These are phyloP conservation scores for Sordaria brevicollis DNA, from an alignment of 495 filamentous ascomycete genomes.

Conservation along the genomic window DNA sequence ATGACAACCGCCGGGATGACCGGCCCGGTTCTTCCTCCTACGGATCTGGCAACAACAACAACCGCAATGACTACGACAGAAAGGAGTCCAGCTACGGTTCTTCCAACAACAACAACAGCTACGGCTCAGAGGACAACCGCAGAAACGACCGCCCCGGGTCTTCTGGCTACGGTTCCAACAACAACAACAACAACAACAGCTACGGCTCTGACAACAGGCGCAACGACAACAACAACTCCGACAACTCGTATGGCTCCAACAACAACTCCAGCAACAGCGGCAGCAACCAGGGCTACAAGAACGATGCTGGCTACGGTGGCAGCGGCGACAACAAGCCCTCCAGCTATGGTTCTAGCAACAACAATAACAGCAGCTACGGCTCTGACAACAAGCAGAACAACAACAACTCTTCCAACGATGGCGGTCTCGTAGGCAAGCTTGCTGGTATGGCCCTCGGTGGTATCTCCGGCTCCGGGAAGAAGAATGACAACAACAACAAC, in stretches of 20 bases:
- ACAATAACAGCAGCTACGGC: conserved; percentile 19
- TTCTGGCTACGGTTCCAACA: not conserved
- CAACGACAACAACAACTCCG: not conserved
- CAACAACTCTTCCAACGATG: conserved; percentile 2
- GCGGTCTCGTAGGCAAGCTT: conserved; percentile 42
- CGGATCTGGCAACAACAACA: not conserved
- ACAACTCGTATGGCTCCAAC: not conserved
- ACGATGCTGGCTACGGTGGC: not conserved
- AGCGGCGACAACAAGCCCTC: not conserved
- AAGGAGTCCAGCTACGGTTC: not conserved
- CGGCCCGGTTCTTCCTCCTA: not conserved
- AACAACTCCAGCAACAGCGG: not conserved
- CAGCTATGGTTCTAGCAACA: not conserved
- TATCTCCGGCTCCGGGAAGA: conserved; percentile 5
- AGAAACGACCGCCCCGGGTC: not conserved
- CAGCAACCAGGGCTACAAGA: not conserved
- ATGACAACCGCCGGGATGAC: not conserved
- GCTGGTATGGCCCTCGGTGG: not conserved
- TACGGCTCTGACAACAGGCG: not conserved
- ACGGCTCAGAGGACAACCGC: not conserved
- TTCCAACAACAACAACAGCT: not conserved
- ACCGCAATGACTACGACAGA: not conserved
- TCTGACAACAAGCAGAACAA: conserved; percentile 1
- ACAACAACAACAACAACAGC: not conserved
- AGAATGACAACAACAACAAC: not conserved